Evolutionary conservation across 768 basidiomycete genomes (phyloP), one percentile per base, ranked within the genome.

Genomic region (Panaeolus papilionaceus): DNA sequence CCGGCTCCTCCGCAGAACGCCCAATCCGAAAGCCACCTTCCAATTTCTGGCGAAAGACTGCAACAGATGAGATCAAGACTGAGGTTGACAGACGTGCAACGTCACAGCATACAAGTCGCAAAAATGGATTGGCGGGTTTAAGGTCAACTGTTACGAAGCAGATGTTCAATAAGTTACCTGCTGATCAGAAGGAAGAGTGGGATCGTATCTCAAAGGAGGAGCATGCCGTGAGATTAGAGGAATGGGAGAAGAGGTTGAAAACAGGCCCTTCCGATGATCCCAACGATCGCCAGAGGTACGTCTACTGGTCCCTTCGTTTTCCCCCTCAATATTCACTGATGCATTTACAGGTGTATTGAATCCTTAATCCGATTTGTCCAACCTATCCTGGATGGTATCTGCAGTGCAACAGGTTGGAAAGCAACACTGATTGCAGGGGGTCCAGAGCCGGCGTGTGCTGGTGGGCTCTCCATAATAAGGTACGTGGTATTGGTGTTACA

Each of bases 201-300:
- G 3, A 16, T 33, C n/a, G 49, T 18, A 14, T 10, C 8, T 14
- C 65, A 6, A 26, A 66, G 8, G 58, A 66, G n/a, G 39, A 66
- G 33, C 54, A 62, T 26, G 6, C 10, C 6, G 26, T 39, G 18
- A 20, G 6, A 10, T 38, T 61, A 18, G 20, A 40, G 20, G 65
- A 66, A 38, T 61, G 47, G 33, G 40, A 66, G 20, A 33, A 20
- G 44, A 45, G 44, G 44, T 3, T 45, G 9, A 45, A 51, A 12
- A 51, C 49, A 23, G 20, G 23, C 12, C 69, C 67, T 4, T 66
- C 67, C 3, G 51, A 45, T 1, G 10, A 20, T 8, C 65, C 67
- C 3, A 65, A 37, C 7, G 62, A 63, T 64, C 65, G 67, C 5
- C 70, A 68, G 37, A 23, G 54, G 70, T 71, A 37, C 12, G 65